Conservation (phyloP, 352 stramenopile species). For the Elongisporangium prolatum region DNA sequence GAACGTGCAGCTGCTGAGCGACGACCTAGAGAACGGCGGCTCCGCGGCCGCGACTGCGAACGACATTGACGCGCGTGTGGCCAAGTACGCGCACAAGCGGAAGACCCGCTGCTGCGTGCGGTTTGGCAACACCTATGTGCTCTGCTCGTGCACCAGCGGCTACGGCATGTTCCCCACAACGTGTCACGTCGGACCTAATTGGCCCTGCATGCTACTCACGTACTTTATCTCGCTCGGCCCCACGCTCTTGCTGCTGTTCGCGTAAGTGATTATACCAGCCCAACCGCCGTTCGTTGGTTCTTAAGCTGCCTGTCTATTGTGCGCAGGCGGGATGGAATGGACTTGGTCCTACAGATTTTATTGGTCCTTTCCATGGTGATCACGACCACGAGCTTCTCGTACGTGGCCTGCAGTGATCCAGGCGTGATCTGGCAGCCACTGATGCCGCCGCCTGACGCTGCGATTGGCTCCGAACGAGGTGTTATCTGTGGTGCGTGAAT, state of each 20-base stretch:
- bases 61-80: slow-evolving; percentile 1
- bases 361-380: slow-evolving; percentile 45
- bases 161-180: slow-evolving; percentile 62
- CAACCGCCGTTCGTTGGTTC: background rate
- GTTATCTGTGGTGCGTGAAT: slow-evolving; percentile 60
- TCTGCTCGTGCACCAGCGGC: slow-evolving; percentile 39
- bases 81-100: slow-evolving; percentile 8
- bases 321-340: slow-evolving; percentile 26
- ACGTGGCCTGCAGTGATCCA: slow-evolving; percentile 75
- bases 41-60: background rate
- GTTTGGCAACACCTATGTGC: slow-evolving; percentile 51
- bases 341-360: slow-evolving; percentile 35
- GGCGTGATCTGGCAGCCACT: slow-evolving; percentile 58
- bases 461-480: slow-evolving; percentile 31
- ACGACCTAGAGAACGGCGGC: slow-evolving; percentile 1
- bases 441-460: slow-evolving; percentile 14
- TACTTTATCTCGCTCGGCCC: slow-evolving; percentile 62
- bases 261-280: slow-evolving; percentile 12
- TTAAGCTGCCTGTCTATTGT: background rate
- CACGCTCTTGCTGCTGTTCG: slow-evolving; percentile 39
- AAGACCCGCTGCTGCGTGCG: slow-evolving; percentile 32
- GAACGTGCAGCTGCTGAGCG: background rate
- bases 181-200: slow-evolving; percentile 67
- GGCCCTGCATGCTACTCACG: slow-evolving; percentile 68
- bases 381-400: slow-evolving; percentile 64